Conservation (phyloP, 352 stramenopile species). For the Pythium plurisporium region DNA sequence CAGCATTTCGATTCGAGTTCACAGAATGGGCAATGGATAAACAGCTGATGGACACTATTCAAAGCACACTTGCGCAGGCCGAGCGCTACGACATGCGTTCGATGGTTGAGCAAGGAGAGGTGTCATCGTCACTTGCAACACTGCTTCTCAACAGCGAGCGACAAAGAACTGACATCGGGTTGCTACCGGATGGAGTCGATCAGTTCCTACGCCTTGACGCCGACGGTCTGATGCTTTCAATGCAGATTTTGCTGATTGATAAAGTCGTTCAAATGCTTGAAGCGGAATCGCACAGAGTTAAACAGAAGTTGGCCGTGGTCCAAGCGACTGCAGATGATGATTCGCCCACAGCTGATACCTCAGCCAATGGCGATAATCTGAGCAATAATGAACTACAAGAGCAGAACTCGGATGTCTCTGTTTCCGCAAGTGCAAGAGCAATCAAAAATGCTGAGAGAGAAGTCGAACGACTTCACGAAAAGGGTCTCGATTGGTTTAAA, state of each 20-base stretch:
- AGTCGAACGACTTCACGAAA: conserved; percentile 51
- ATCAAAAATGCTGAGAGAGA: conserved; percentile 22
- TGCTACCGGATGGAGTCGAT: conserved; percentile 34
- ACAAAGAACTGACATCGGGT: conserved; percentile 3
- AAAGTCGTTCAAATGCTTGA: conserved; percentile 62
- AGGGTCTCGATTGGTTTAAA: conserved; percentile 82
- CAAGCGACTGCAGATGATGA: conserved; percentile 1
- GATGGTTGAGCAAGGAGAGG: conserved; percentile 44
- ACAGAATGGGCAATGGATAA: conserved; percentile 79
- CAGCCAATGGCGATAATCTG: neutral
- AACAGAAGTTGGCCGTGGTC: conserved; percentile 10
- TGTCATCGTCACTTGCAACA: conserved; percentile 33
- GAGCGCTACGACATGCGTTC: conserved; percentile 71
- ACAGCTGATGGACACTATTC: conserved; percentile 53
- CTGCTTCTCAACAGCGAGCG: conserved; percentile 17
- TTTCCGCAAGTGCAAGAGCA: neutral
- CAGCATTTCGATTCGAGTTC: conserved; percentile 77
- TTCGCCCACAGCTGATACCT: neutral
- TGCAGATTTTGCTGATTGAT: conserved; percentile 83
- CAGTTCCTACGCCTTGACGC: conserved; percentile 63
- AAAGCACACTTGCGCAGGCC: conserved; percentile 59
- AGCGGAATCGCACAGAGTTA: conserved; percentile 42
- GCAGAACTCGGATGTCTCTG: neutral
- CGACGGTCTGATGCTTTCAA: conserved; percentile 62
- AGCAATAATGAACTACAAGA: neutral